Evolutionary conservation across 805 yeast species (phyloP), one percentile per base, ranked within the genome.

Genomic region (Candida pseudoglaebosa): DNA sequence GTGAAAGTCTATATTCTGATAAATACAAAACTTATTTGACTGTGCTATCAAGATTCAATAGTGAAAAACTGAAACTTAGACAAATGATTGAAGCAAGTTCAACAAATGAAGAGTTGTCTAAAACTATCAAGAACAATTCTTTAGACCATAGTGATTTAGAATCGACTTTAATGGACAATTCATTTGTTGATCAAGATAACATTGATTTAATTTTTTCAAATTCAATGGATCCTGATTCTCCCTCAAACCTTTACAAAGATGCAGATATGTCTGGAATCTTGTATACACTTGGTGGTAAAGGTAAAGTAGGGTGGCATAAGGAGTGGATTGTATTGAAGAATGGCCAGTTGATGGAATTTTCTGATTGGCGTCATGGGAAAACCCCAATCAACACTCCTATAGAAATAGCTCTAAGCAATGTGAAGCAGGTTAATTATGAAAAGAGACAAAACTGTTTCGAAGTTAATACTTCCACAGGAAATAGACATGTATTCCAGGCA

Each of bases 251-350:
- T 17, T 62, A 57, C 32, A 59, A 56, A 30, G 54, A 53, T 28
- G 52, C 64, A 4, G 65, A 61, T 31, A 56, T 60, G 39, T 52
- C 65, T 5, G 85, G 84, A 1, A 68, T 78, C 9, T 53, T 80
- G n/a, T 78, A 74, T 50, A 69, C 77, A 2, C 61, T 75, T 26
- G 80, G 81, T 0, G 83, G 82, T 0, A 78, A 75, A 41, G 78
- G 80, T 0, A 75, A 75, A 42, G 75, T 67, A 16, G 82, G 84
- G 3, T 89, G 96, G 96, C 95, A 87, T 57, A 87, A 86, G 51
- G 89, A 83, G 56, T 85, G 95, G 90, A 84, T 88, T 1, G 85
- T 80, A 0, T 65, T 87, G 36, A 72, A 75, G 10, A 75, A 78
- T n/a, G 89, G 91, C 2, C 73, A 70, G 41, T 62, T 88, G 30